Base-by-base conservation (phyloP, 345 rosid genomes). In the Hibiscus tridactylites region DNA sequence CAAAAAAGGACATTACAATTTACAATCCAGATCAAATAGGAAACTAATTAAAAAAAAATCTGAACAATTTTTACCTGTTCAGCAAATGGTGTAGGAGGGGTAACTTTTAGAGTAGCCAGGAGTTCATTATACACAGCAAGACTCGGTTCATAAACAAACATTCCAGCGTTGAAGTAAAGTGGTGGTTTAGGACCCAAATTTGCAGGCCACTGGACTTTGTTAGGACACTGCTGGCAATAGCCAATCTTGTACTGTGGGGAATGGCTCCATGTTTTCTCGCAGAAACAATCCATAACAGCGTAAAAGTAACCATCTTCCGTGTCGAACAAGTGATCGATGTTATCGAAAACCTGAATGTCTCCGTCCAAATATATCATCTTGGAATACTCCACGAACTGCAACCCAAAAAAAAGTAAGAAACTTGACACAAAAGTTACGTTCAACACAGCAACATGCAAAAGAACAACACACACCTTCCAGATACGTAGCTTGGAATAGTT, bases 401-500 rank as follows among this genome's bases (percentile, higher is more conserved):
- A 11, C 11, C 24, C 37, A 33, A 13, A 47, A 11, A 47, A 11
- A 47, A 13, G 53, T 9, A 13, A 4, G 29, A 28, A 59, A 12
- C n/a, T 0, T 47, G 5, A 11, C 2, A 47, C 3, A 1, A 59
- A 28, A 3, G 0, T 37, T 37, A 37, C 42, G 42, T 12, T 71
- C 73, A 47, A 13, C 5, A 47, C 52, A 10, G 52, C 16, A 47
- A 47, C 52, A 13, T 12, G 15, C 16, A 11, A 47, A 11, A 12
- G 16, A 47, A 47, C 52, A 12, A 9, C 0, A 47, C 79, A 91
- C 79, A 93, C 98, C 90, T 89, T 85, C 98, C 98, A 93, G 9
- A 93, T 89, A 31, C 96, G 93, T 26, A 93, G 93, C 75, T 93
- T 93, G 68, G 97, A 91, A 82, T 91, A 91, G 72, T 91, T 93